Base-by-base conservation (phyloP, 176 grass and related monocot genomes). In the Poa pratensis region DNA sequence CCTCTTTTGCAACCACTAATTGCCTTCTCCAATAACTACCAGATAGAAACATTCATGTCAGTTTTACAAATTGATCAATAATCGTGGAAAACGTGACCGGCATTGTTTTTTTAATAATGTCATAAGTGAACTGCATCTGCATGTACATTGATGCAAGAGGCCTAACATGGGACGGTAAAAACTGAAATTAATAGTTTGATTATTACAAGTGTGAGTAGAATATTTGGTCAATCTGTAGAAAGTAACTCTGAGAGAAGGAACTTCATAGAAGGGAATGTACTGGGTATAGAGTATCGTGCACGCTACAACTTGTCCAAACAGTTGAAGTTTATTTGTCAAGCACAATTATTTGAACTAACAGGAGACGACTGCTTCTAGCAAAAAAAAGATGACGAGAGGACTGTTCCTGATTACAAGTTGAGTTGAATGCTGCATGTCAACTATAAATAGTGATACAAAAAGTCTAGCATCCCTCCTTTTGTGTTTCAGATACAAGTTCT, bases 1-100 rank as follows among this genome's bases (percentile, higher is more conserved):
- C 89, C 90, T 94, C 94, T 87, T 92, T 99, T 64, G 94, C 97
- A 60, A 96, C 86, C 30, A 88, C 84, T 63, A 99, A 80, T 76
- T 99, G 97, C 90, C 92, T 93, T 89, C 83, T 99, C 97, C 94
- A 96, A 87, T 85, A 99, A 90, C 97, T 99, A 88, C 76, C 46
- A 83, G 32, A 87, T 46, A 58, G 66, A 71, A 53, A 90, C 45
- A 85, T 58, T 39, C 19, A 88, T 84, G 43, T 82, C 39, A 88
- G 79, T 16, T 52, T 85, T 27, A 87, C 23, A 69, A 87, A 15
- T 80, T 13, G 30, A 48, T 11, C 58, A 87, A 57, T 69, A 69
- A 84, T 69, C 59, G 40, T 55, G 24, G 35, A 76, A 79, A 43
- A n/a, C 3, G 19, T 66, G 76, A 20, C 20, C 81, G 8, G 60